phyloP scores from a whole-genome alignment of 2,329 filamentous ascomycete species.

The Verticillium nonalfalfae region DNA sequence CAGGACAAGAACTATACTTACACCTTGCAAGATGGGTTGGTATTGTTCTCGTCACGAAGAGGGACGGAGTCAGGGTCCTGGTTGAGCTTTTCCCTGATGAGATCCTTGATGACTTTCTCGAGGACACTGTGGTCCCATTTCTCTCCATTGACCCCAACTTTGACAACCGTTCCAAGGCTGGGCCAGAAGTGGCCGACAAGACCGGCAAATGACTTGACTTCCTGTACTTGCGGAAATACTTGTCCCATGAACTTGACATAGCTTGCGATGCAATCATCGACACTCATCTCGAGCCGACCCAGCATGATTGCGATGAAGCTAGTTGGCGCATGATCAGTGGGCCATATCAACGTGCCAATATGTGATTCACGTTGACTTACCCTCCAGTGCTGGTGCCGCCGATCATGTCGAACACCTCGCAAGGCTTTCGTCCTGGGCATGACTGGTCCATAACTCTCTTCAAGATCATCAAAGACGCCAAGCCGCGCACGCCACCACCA shows the following conservation, averaged over 20 bases:
- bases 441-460: constrained; percentile 4
- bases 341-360: not conserved
- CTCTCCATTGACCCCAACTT: not conserved
- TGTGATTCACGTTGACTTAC: not conserved
- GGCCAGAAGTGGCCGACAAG: too few relatives aligned
- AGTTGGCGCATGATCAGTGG: too few relatives aligned
- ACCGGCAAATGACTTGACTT: too few relatives aligned
- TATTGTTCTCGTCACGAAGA: not conserved
- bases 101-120: not conserved
- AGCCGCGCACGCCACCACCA: not conserved
- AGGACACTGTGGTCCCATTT: not conserved
- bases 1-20: not conserved
- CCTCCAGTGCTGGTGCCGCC: constrained; percentile 21
- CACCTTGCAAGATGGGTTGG: not conserved
- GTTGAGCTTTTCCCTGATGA: not conserved
- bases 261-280: not conserved
- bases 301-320: constrained; percentile 33
- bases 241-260: constrained; percentile 1
- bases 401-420: constrained; percentile 23
- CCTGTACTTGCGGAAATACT: not conserved
- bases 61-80: not conserved
- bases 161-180: not conserved
- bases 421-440: constrained; percentile 10
- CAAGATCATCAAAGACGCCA: not conserved
- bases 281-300: constrained; percentile 16